Evolutionary conservation across 495 filamentous ascomycete species (phyloP), one percentile per base, ranked within the genome.

Genomic region (Aspergillus campestris): DNA sequence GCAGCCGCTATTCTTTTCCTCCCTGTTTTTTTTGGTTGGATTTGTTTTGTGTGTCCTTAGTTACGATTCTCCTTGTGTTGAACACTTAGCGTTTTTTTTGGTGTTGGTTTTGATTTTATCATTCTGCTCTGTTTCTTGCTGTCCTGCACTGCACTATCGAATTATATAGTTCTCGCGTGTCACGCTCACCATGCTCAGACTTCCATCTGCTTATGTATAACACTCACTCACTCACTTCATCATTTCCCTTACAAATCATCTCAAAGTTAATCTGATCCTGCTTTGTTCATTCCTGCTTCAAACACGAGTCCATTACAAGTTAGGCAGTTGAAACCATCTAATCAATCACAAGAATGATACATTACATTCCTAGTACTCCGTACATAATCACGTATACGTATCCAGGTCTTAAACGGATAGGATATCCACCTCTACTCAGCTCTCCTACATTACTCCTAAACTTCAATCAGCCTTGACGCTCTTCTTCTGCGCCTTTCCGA

Each of bases 391-490:
- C 18, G 18, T 24, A 24, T 24, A 24, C n/a, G 18, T 24, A 24
- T 1, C 18, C 18, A 24, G 18, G 18, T 24, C 18, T 24, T 2
- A 24, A 2, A 4, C 18, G 1, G 18, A 24, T 24, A 4, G 1
- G 18, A 24, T 24, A 4, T 24, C 18, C 18, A 24, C 18, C 18
- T 24, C 18, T 24, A 24, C 2, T 24, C 18, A 24, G 18, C 18
- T 24, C 18, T 24, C 18, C 1, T 24, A 24, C 18, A 24, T 24
- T 24, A 24, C 18, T 24, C 18, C 4, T 1, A 44, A 37, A 11
- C 37, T 38, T 37, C 49, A 68, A 37, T 68, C 65, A 7, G 65
- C 62, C 52, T 68, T 68, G 15, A 68, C 65, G 45, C 58, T 67
- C 58, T 68, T 68, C 58, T 66, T 68, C 52, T 62, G 57, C 28